These are phyloP conservation scores for Phaeosphaeria sp. DNA, from an alignment of 2,329 filamentous ascomycete species.

Conservation along the genomic window DNA sequence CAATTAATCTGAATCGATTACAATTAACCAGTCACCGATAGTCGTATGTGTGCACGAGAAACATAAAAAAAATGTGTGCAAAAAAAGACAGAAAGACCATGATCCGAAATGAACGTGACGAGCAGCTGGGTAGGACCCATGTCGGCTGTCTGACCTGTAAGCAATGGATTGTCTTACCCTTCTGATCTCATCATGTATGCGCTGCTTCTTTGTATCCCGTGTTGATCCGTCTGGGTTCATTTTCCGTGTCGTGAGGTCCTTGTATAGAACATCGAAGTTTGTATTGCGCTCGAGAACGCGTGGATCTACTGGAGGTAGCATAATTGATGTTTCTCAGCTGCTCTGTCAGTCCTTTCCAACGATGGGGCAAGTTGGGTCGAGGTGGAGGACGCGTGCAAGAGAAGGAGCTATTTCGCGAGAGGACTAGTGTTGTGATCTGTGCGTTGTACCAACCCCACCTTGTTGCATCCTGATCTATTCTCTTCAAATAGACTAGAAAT, in stretches of 20 bases:
- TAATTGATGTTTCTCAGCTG: conserved; percentile 13
- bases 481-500: too few species aligned
- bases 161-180: conserved; percentile 35
- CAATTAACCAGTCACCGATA: not conserved
- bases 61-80: not conserved
- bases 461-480: not conserved
- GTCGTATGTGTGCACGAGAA: not conserved
- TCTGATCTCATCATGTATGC: conserved; percentile 49
- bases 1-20: too few species aligned
- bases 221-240: conserved; percentile 54
- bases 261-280: conserved; percentile 54
- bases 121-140: too few species aligned
- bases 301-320: conserved; percentile 53
- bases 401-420: not conserved
- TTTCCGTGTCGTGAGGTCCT: conserved; percentile 52
- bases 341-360: not conserved
- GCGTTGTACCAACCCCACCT: not conserved
- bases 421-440: conserved; percentile 3
- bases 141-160: too few species aligned
- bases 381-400: not conserved
- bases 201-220: conserved; percentile 50
- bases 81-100: not conserved
- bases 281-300: conserved; percentile 49
- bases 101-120: too few species aligned
- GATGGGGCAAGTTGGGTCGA: not conserved